Base-by-base conservation (phyloP, 2,329 filamentous ascomycete species). In the Arthrobotrys sphaeroides region DNA sequence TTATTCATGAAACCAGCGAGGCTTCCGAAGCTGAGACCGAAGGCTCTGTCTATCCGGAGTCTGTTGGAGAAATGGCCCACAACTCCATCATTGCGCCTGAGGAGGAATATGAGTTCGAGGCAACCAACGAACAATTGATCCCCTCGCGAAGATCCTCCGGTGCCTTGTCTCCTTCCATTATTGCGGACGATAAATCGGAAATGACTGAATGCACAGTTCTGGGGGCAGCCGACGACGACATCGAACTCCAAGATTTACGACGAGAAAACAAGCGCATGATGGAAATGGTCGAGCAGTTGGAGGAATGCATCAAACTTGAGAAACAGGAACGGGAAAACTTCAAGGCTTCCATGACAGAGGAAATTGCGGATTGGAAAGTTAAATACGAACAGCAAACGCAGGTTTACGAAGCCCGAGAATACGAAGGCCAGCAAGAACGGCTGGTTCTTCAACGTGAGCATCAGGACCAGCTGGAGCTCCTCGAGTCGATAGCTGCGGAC, bases 171-270 rank as follows among this genome's bases (percentile, higher is more conserved):
- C 72, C 72, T 1, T 69, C 62, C 2, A 64, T 62, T 36, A 12
- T 64, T 10, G 90, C 91, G 36, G 90, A 94, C 77, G 87, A 90
- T 47, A 90, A 92, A 57, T 89, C 90, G 1, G 88, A 89, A 38
- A 87, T 69, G 43, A 78, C 77, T 20, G 67, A 90, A 88, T 61
- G 69, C 40, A 77, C 77, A 13, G 59, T 77, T 22, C 70, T 77
- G 62, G 70, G 69, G n/a, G 67, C 77, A 10, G 31, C 31, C 7
- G 73, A 77, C 24, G 77, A 78, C 24, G 75, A 77, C 18, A 60
- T 65, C n/a, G 72, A 75, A 18, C 42, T 75, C 22, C 43, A 66
- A 16, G 73, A 77, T 40, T 49, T 70, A 57, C 24, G 66, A 45
- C 33, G 36, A 40, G 73, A 77, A 42, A 70, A 77, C 26, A 77